Conservation (phyloP, 2,329 filamentous ascomycete genomes). For the Didymosphaeria variabile region DNA sequence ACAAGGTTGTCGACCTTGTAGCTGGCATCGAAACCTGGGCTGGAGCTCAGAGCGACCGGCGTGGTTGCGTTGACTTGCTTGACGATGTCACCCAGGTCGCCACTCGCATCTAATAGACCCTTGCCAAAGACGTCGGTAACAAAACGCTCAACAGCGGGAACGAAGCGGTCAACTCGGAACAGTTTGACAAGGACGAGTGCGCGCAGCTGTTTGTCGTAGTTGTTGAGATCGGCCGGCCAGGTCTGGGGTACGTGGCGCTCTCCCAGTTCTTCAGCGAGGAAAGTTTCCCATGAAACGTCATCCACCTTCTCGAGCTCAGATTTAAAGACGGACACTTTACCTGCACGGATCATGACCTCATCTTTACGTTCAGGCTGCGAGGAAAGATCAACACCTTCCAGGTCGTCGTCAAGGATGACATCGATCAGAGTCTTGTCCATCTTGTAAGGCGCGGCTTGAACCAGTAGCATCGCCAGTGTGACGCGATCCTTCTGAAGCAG, state of each 20-base stretch:
- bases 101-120: constrained; percentile 81
- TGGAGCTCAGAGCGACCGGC: constrained; percentile 91
- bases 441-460: constrained; percentile 92
- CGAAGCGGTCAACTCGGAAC: constrained; percentile 93
- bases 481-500: constrained; percentile 93
- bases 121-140: constrained; percentile 85
- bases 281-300: constrained; percentile 76
- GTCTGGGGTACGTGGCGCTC: constrained; percentile 82
- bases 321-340: constrained; percentile 77
- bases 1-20: constrained; percentile 99
- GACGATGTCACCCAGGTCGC: constrained; percentile 86
- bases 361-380: constrained; percentile 71
- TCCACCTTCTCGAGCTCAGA: constrained; percentile 71
- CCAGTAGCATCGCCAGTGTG: constrained; percentile 91
- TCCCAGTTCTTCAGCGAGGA: constrained; percentile 84
- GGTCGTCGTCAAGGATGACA: constrained; percentile 78
- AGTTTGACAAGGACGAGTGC: constrained; percentile 92
- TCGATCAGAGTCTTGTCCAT: constrained; percentile 95
- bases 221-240: constrained; percentile 72
- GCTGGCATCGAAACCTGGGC: constrained; percentile 95
- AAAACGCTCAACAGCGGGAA: constrained; percentile 92
- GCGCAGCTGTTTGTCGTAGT: constrained; percentile 78
- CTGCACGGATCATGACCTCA: constrained; percentile 73
- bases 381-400: constrained; percentile 81
- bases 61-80: constrained; percentile 83